Evolutionary conservation across 2,329 filamentous ascomycete species (phyloP).

Genomic region (Colletotrichum liriopes): DNA sequence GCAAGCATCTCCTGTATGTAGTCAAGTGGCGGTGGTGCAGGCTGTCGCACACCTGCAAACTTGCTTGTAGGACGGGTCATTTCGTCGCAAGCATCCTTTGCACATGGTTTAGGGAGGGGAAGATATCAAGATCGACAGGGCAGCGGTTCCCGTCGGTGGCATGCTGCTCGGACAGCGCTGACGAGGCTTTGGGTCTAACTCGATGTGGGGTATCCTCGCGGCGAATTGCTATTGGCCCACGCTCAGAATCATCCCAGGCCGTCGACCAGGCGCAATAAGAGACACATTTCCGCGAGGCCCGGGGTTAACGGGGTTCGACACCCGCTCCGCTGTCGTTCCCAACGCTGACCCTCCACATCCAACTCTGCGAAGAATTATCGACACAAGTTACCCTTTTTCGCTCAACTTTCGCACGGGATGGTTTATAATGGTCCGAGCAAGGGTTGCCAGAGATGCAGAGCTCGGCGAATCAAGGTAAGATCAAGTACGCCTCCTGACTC

Average conservation of each 20-base stretch:
- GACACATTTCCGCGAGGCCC: not conserved
- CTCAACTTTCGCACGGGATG: not conserved
- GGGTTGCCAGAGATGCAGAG: conserved; percentile 11
- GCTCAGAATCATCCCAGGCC: not conserved
- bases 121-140: not conserved
- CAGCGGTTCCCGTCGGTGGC: no score
- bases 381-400: not conserved
- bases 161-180: no score
- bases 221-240: not conserved
- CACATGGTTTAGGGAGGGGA: not conserved
- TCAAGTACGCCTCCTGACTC: not conserved
- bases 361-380: not conserved
- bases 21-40: no score
- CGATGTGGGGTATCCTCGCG: conserved; percentile 13
- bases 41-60: no score
- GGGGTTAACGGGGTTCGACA: not conserved
- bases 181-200: conserved; percentile 1
- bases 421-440: conserved; percentile 12
- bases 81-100: no score
- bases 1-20: no score
- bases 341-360: no score
- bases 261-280: not conserved
- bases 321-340: no score
- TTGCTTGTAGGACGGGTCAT: no score
- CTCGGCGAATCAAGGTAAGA: conserved; percentile 6